A percentile compares a stretch with the other conserved stretches of the same genome.
These are phyloP conservation scores for Xylaria multiplex DNA, from an alignment of 2,329 filamentous ascomycete genomes.

Conservation along the genomic window DNA sequence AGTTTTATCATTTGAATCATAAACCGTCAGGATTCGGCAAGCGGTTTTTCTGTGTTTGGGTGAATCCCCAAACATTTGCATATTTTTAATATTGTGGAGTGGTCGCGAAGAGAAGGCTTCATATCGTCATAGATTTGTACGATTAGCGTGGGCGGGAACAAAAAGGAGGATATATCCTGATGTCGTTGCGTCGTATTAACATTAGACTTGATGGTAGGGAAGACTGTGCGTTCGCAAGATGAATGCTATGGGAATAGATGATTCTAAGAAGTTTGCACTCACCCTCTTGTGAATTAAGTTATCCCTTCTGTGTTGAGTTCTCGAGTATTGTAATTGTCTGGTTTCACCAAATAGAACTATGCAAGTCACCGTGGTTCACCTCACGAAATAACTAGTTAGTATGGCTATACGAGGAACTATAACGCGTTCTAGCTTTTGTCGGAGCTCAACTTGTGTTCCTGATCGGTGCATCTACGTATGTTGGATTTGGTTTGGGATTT, in stretches of 20 bases:
- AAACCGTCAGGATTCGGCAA: background rate
- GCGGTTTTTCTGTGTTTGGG: conserved; percentile 1
- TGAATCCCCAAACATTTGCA: background rate
- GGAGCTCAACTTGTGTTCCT: background rate
- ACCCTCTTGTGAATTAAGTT: background rate
- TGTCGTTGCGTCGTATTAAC: conserved; percentile 36
- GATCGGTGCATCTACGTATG: background rate
- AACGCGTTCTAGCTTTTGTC: background rate
- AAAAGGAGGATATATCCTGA: conserved; percentile 39
- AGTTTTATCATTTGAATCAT: conserved; percentile 10
- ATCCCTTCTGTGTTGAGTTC: too few species aligned
- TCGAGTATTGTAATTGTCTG: background rate
- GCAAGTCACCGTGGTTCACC: background rate
- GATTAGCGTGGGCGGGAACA: conserved; percentile 24
- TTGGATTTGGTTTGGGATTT: too few species aligned
- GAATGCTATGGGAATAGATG: conserved; percentile 11
- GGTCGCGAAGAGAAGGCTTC: conserved; percentile 1
- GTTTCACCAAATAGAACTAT: background rate
- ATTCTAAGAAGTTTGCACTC: background rate
- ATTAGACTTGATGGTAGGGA: conserved; percentile 11
- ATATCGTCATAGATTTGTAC: conserved; percentile 7
- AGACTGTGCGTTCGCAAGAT: background rate
- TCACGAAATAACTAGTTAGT: background rate
- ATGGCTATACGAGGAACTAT: background rate
- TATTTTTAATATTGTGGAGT: conserved; percentile 12